A percentile compares a stretch with the other conserved stretches of the same genome.
phyloP scores from a whole-genome alignment of 2,329 filamentous ascomycete species.

The Laburnicola sp. region DNA sequence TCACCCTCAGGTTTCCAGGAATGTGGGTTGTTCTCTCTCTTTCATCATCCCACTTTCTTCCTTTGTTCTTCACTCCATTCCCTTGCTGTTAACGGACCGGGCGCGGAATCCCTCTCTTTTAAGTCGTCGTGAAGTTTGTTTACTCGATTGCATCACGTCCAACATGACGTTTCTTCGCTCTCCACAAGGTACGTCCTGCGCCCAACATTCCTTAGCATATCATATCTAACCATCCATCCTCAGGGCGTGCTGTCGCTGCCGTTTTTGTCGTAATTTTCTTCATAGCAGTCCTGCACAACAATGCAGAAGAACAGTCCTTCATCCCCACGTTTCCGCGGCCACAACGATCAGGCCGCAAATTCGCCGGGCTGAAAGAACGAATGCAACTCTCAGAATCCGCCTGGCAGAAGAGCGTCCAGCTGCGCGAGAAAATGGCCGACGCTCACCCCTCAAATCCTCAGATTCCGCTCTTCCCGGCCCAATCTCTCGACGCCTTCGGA shows the following conservation, averaged over 20 bases:
- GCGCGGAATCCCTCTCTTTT: not conserved
- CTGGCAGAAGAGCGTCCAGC: constrained; percentile 34
- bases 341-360: constrained; percentile 18
- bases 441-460: constrained; percentile 32
- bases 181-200: not conserved
- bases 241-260: constrained; percentile 27
- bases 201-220: not conserved
- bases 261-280: constrained; percentile 30
- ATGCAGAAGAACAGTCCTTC: constrained; percentile 24
- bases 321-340: constrained; percentile 30
- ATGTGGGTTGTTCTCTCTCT: no score
- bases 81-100: not conserved
- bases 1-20: not conserved
- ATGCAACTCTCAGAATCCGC: constrained; percentile 36
- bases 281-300: constrained; percentile 30
- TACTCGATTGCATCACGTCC: not conserved
- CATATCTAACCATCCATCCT: not conserved
- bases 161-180: constrained; percentile 8
- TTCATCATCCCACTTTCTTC: no score
- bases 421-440: constrained; percentile 32
- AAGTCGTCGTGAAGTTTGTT: not conserved
- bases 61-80: not conserved
- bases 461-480: constrained; percentile 35
- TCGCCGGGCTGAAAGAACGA: constrained; percentile 28
- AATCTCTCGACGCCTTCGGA: constrained; percentile 25